phyloP scores from a whole-genome alignment of 2,329 filamentous ascomycete species.

The Beauveria australis region DNA sequence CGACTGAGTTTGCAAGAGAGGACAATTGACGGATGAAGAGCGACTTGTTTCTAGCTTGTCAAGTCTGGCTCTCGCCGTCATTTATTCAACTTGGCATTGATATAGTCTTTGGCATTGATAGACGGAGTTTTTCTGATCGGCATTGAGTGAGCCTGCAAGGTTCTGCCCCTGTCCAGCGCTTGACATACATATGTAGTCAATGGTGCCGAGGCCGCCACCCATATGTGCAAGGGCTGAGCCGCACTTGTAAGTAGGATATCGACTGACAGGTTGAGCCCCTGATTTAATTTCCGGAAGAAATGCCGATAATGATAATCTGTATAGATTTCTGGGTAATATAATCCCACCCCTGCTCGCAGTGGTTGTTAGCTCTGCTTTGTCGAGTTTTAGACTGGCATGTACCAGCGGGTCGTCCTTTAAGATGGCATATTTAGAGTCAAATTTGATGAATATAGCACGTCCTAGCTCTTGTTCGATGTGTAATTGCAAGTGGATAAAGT shows the following conservation, averaged over 20 bases:
- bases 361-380: no score
- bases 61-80: not conserved
- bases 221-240: not conserved
- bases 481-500: no score
- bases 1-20: not conserved
- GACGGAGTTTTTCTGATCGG: not conserved
- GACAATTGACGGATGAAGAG: not conserved
- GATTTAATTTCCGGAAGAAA: not conserved
- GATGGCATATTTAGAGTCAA: no score
- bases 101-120: no score
- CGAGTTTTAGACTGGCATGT: no score
- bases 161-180: not conserved
- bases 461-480: no score
- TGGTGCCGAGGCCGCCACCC: not conserved
- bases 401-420: no score
- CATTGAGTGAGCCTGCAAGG: not conserved
- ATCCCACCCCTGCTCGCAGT: no score
- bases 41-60: not conserved
- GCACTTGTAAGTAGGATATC: no score
- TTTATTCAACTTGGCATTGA: not conserved
- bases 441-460: no score
- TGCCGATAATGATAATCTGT: no score
- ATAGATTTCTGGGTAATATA: no score
- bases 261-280: not conserved
- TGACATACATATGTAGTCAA: constrained; percentile 6